Conservation (phyloP, 169 alveolate species). For the Plasmodium blacklocki region DNA sequence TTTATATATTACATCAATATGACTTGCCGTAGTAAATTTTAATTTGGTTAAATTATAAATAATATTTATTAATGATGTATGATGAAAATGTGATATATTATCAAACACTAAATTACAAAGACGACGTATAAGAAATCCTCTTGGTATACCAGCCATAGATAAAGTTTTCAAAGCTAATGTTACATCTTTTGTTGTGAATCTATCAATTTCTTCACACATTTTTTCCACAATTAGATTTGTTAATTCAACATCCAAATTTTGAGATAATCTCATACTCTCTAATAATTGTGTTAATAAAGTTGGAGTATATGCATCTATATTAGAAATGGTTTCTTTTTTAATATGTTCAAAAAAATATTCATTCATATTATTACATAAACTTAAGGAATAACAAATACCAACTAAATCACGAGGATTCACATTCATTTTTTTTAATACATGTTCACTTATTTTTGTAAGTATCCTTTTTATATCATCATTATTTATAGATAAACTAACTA, state of each 20-base stretch:
- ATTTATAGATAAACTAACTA: constrained; percentile 66
- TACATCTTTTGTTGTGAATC: constrained; percentile 74
- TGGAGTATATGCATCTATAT: constrained; percentile 76
- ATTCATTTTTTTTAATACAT: constrained; percentile 64
- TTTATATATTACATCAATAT: constrained; percentile 72
- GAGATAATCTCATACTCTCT: constrained; percentile 77
- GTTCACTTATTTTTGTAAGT: constrained; percentile 70
- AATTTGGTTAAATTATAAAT: constrained; percentile 70
- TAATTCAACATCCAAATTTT: constrained; percentile 73
- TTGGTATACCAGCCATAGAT: constrained; percentile 77
- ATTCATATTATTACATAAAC: constrained; percentile 75
- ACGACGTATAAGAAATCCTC: constrained; percentile 75
- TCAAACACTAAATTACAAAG: constrained; percentile 73
- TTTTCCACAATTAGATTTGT: constrained; percentile 71
- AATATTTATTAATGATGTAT: constrained; percentile 55
- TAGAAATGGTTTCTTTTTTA: constrained; percentile 72
- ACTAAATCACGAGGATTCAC: constrained; percentile 75
- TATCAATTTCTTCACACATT: constrained; percentile 78
- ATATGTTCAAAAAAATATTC: constrained; percentile 76
- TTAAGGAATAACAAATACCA: constrained; percentile 70
- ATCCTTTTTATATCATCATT: constrained; percentile 67
- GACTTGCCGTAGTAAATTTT: constrained; percentile 71
- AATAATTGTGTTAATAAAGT: constrained; percentile 75
- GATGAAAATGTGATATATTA: constrained; percentile 72
- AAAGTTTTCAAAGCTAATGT: constrained; percentile 71